These are phyloP conservation scores for Thielaviopsis populi DNA, from an alignment of 2,329 filamentous ascomycete species.

Conservation along the genomic window DNA sequence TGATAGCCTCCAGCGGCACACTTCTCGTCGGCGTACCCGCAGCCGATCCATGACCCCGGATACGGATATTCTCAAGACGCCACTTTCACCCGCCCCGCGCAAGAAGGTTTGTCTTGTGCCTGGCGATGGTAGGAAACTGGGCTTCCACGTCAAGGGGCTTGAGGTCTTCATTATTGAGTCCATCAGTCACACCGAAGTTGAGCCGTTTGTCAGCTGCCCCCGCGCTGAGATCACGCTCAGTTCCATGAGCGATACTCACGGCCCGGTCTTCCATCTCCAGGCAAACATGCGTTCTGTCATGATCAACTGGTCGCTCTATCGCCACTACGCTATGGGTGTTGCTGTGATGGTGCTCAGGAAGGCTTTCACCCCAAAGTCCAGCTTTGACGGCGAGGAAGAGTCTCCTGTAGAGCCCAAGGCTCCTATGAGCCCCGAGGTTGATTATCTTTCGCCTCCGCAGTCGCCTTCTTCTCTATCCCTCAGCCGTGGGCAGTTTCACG, in stretches of 20 bases:
- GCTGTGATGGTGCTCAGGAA: slow-evolving; percentile 54
- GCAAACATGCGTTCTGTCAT: slow-evolving; percentile 65
- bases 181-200: slow-evolving; percentile 65
- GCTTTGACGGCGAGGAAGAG: slow-evolving; percentile 1
- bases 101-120: slow-evolving; percentile 40
- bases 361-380: slow-evolving; percentile 20
- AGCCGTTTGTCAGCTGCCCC: slow-evolving; percentile 75
- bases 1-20: slow-evolving; percentile 44
- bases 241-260: slow-evolving; percentile 72
- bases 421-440: slow-evolving; percentile 16
- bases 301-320: slow-evolving; percentile 81
- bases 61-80: slow-evolving; percentile 39
- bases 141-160: slow-evolving; percentile 65
- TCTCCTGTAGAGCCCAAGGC: slow-evolving; percentile 18
- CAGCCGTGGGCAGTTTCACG: slow-evolving; percentile 8
- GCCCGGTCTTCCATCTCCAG: slow-evolving; percentile 76
- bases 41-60: slow-evolving; percentile 60
- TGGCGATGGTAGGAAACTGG: slow-evolving; percentile 66
- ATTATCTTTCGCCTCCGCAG: slow-evolving; percentile 27
- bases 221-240: slow-evolving; percentile 76
- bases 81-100: slow-evolving; percentile 22
- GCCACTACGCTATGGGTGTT: slow-evolving; percentile 78
- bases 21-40: slow-evolving; percentile 53
- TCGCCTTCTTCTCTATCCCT: slow-evolving; percentile 14
- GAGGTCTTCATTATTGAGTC: slow-evolving; percentile 87